Base-by-base conservation (phyloP, 495 filamentous ascomycete species). In the Xylaria sp. region DNA sequence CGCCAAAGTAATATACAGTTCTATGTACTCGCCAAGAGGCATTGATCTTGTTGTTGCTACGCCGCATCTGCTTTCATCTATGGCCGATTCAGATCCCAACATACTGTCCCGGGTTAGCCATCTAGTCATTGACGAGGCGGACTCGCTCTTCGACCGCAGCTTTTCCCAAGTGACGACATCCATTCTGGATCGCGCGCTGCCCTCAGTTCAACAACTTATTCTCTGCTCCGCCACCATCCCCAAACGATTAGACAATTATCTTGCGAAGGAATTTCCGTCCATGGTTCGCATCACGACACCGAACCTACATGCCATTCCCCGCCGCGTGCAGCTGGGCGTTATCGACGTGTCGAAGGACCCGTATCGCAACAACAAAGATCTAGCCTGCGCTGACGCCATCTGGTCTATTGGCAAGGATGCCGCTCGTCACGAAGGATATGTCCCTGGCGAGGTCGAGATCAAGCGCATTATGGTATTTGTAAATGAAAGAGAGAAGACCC, bases 151-250 rank as follows among this genome's bases (percentile, higher is more conserved):
- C 76, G 97, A 99, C 80, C 92, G 94, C 63, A 93, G 93, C 40
- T 99, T 99, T 84, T 82, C 90, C 2, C 91, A 93, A 1, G 90
- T 90, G 35, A 98, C 97, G 1, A 91, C 88, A 17, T 86, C 88
- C 59, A 90, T 98, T 70, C 87, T 98, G 71, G 91, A 95, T 76
- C 90, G 92, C 72, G 85, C 88, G 4, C 85, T 89, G 2, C 91
- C 93, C 2, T 93, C 93, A 0, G 85, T 98, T 11, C 88, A 92
- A 70, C 93, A 97, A 76, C 86, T 98, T n/a, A 88, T 99, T 29
- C 89, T 98, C 68, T 98, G 96, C 84, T 98, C 96, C 4, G 96
- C 96, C 70, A 99, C 96, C 15, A 98, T 99, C 72, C 96, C 96
- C 2, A 88, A 90, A 67, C 91, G 92, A 75, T 87, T 99, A 5